Base-by-base conservation (phyloP, 768 basidiomycete species). In the Pleurotus citrinopileatus region DNA sequence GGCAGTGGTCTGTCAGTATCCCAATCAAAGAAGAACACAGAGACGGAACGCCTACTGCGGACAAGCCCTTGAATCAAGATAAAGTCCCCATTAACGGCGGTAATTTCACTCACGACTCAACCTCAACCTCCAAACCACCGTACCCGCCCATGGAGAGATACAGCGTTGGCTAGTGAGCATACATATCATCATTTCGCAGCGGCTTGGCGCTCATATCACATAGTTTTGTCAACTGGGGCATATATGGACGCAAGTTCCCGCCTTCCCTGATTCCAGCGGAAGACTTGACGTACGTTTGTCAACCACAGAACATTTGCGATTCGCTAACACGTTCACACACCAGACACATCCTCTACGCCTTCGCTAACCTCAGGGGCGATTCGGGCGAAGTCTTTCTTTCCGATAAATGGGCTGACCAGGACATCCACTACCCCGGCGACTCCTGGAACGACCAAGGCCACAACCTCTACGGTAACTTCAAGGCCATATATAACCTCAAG, bases 401-500 rank as follows among this genome's bases (percentile, higher is more conserved):
- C 32, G 97, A 99, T 61, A 67, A 76, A 2, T 98, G 96, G 96
- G 87, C 94, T 0, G 97, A 99, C 74, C 83, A 95, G 63, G 93
- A 98, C 66, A 98, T 98, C 42, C 97, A 98, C 67, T 95, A 96
- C 66, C 86, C 89, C 0, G 91, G 88, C 6, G 97, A 99, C 69
- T 89, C 87, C 3, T 99, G 97, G 97, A 89, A 94, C 60, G 96
- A 98, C 51, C 66, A 65, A 23, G 94, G 94, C 40, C 86, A 78
- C 58, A 97, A 98, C 68, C 81, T 98, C 15, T 98, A 96, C 62
- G 95, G 95, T 51, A 96, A 96, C 69, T 83, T 98, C 72, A 97
- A 96, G 66, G 91, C 90, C 46, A 81, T 98, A 55, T 95, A 94
- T 69, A 80, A 89, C 27, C 77, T 98, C 60, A 98, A 98, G 78